Evolutionary conservation across 441 rosid genomes (phyloP).

Genomic region (Omphalea diandra): DNA sequence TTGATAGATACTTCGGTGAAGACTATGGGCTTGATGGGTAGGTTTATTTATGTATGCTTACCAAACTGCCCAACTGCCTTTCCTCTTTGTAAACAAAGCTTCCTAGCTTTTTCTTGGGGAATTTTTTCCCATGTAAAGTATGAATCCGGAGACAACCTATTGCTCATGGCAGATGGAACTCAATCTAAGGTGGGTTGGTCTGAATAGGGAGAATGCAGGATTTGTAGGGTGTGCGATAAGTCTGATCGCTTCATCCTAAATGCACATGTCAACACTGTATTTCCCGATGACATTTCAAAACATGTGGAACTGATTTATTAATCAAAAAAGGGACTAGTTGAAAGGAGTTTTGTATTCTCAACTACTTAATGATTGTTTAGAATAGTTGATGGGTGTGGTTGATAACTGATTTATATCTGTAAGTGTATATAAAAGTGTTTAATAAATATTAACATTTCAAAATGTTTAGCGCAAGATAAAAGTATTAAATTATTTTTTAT

Average conservation of each 20-base stretch:
- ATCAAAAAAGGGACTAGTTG: background rate
- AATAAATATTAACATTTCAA: no score
- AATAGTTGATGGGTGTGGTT: no score
- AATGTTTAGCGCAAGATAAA: no score
- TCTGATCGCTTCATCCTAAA: background rate
- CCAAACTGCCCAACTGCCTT: background rate
- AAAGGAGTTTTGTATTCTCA: background rate
- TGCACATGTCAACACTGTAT: background rate
- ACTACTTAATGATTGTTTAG: no score
- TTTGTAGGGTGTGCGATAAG: background rate
- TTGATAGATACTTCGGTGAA: constrained; percentile 88
- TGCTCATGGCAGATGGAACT: background rate
- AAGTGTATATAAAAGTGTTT: no score
- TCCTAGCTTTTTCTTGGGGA: background rate
- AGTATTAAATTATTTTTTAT: no score
- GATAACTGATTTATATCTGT: no score
- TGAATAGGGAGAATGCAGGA: background rate
- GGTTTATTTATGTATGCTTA: background rate
- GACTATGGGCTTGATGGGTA: constrained; percentile 71
- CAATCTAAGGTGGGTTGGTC: background rate
- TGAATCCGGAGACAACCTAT: background rate
- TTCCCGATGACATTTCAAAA: background rate
- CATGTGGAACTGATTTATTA: background rate
- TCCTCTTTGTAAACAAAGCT: background rate
- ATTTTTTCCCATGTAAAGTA: constrained; percentile 2